Conservation (phyloP, 2,329 filamentous ascomycete genomes). For the Eutypella sp. region DNA sequence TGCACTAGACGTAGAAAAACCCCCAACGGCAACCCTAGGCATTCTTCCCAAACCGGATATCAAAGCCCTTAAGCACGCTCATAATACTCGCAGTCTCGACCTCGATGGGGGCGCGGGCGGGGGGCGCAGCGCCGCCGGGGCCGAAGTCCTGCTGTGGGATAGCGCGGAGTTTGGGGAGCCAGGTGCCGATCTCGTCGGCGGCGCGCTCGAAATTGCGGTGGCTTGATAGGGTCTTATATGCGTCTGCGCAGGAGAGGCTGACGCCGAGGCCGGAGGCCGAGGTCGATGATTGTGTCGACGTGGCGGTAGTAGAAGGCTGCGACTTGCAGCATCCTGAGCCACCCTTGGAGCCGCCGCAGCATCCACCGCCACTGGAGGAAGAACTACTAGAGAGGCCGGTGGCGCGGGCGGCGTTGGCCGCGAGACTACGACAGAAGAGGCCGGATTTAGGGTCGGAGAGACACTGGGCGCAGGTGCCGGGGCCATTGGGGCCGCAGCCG, state of each 20-base stretch:
- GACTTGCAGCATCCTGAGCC: constrained; percentile 63
- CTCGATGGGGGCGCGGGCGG: constrained; percentile 58
- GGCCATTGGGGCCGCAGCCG: constrained; percentile 61
- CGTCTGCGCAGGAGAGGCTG: constrained; percentile 68
- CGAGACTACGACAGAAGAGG: constrained; percentile 76
- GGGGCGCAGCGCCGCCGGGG: too few relatives aligned
- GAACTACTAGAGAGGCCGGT: constrained; percentile 9
- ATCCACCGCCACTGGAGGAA: constrained; percentile 23
- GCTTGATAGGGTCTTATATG: constrained; percentile 72
- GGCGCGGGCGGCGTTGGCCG: constrained; percentile 54
- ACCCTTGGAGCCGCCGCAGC: constrained; percentile 55
- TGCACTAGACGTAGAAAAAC: too few relatives aligned
- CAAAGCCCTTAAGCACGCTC: constrained; percentile 78
- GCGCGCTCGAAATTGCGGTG: constrained; percentile 72
- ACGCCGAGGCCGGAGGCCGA: constrained; percentile 37
- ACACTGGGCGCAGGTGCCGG: constrained; percentile 76
- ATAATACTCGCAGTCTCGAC: constrained; percentile 81
- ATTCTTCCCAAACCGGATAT: constrained; percentile 61
- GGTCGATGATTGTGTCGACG: constrained; percentile 20
- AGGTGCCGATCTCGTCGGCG: constrained; percentile 67
- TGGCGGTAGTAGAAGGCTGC: constrained; percentile 25
- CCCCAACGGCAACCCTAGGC: constrained; percentile 7
- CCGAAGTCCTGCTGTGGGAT: constrained; percentile 35
- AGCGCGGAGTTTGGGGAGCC: constrained; percentile 69
- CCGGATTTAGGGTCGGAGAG: constrained; percentile 72